These are phyloP conservation scores for Collybia nuda DNA, from an alignment of 768 basidiomycete species.

Conservation along the genomic window DNA sequence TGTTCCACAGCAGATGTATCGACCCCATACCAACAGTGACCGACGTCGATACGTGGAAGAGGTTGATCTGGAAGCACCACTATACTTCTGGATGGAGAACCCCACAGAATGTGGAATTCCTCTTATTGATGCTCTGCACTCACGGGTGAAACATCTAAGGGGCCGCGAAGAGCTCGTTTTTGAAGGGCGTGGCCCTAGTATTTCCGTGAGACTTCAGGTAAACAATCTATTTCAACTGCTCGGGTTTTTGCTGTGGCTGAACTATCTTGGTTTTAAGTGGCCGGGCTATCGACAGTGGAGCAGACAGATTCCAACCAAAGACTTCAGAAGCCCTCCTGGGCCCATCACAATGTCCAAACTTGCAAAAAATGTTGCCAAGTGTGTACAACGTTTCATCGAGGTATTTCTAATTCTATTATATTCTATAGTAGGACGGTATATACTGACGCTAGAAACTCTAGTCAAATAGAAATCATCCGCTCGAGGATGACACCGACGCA, in stretches of 20 bases:
- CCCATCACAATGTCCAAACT: conserved; percentile 77
- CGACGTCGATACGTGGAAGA: conserved; percentile 76
- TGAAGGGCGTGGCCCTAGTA: conserved; percentile 71
- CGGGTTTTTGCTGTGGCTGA: conserved; percentile 6
- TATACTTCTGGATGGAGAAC: conserved; percentile 57
- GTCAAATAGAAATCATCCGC: conserved; percentile 46
- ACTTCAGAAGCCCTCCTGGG: conserved; percentile 76
- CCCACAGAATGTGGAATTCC: conserved; percentile 61
- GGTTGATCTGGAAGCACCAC: conserved; percentile 59
- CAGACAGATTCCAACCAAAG: conserved; percentile 79
- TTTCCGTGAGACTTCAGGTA: conserved; percentile 78
- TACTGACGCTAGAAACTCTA: conserved; percentile 22
- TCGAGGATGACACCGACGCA: conserved; percentile 65
- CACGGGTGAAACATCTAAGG: conserved; percentile 52
- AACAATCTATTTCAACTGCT: conserved; percentile 17
- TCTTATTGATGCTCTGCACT: conserved; percentile 63
- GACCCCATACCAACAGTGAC: conserved; percentile 77
- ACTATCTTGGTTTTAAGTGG: conserved; percentile 47
- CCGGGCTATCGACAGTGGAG: conserved; percentile 79
- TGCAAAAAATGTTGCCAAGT: conserved; percentile 79
- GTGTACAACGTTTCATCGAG: conserved; percentile 65
- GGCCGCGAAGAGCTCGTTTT: conserved; percentile 70
- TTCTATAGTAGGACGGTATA: not conserved
- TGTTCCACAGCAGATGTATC: conserved; percentile 71
- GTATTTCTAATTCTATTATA: conserved; percentile 33